Base-by-base conservation (phyloP, 2,329 filamentous ascomycete species). In the Colletotrichum sansevieriae region DNA sequence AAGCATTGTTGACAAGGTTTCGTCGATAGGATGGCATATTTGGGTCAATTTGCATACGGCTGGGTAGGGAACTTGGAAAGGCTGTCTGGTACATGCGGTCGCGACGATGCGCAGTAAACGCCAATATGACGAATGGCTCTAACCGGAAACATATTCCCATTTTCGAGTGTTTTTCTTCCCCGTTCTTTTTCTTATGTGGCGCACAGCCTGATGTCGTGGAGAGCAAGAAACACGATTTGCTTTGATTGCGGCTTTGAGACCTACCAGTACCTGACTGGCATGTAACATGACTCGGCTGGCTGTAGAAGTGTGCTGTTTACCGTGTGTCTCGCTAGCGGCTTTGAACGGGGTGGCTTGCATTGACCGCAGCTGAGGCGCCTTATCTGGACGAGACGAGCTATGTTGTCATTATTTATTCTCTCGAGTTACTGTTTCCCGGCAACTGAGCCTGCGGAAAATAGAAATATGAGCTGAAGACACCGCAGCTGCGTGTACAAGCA, bases 271-370 rank as follows among this genome's bases (percentile, higher is more conserved):
- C 4, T 44, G 33, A 52, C 33, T 52, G 37, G 41, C 37, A 62
- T 54, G 18, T 29, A 49, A 37, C 55, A 56, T 68, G 66, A 65
- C 62, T 65, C 62, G 22, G 62, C 20, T 11, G 20, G 11, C 11
- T 46, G 25, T 55, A 51, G 49, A 39, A 37, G 12, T 52, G 46
- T 46, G 46, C 43, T 15, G 25, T n/a, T 20, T 29, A 29, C 25
- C 25, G 18, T 15, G 37, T 33, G 51, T 11, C 25, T 18, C 46
- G 35, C 22, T 13, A 68, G 47, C 22, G 39, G 49, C 55, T 56
- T 35, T 10, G 35, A 47, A 29, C 29, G 20, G n/a, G 54, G 41
- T 44, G 62, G 55, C 55, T 51, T 60, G 55, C 55, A 65, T n/a
- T n/a, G n/a, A n/a, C n/a, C n/a, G n/a, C n/a, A n/a, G n/a, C n/a